Base-by-base conservation (phyloP, 129 eudicot species). In the Rutidosis leptorrhynchoides region DNA sequence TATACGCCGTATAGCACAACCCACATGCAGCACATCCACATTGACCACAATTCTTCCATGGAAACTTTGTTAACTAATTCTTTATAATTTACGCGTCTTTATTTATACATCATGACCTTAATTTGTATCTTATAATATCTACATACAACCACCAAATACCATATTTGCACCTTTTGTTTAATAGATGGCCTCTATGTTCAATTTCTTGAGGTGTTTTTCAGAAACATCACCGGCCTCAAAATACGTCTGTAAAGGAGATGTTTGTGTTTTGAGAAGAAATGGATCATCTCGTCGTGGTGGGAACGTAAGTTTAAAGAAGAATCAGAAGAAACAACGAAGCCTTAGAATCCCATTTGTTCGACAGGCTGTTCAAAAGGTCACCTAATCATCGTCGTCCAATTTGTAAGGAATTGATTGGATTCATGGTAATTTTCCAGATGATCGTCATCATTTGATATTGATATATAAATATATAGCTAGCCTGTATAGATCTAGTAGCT, bases 221-320 rank as follows among this genome's bases (percentile, higher is more conserved):
- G 75, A 75, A 52, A 68, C 75, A 27, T 61, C 75, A 28, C 70
- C 75, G 10, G 14, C 65, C 54, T 64, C 65, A 26, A 75, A 75
- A 62, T 68, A 35, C 20, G 80, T 75, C 6, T 75, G 80, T 14
- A 70, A 75, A 6, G 75, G 80, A 62, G 80, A 68, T 75, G 80
- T 68, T 11, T 75, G 80, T 68, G 74, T 75, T 68, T 15, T 75
- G 35, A 75, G 80, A 51, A 68, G 62, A 67, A 20, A 16, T 4
- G 51, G 27, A 68, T 68, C 80, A 9, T 17, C 43, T 3, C 26
- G 68, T 5, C 7, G 48, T 67, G 72, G 40, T 65, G 59, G 46
- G 16, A 20, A n/a, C 49, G 62, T 51, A 6, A 59, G 15, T 37
- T 45, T 70, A 57, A 67, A 74, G 54, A 68, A 75, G 56, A 71